Evolutionary conservation across 2,329 filamentous ascomycete genomes (phyloP).

Genomic region (Alternaria arbusti): DNA sequence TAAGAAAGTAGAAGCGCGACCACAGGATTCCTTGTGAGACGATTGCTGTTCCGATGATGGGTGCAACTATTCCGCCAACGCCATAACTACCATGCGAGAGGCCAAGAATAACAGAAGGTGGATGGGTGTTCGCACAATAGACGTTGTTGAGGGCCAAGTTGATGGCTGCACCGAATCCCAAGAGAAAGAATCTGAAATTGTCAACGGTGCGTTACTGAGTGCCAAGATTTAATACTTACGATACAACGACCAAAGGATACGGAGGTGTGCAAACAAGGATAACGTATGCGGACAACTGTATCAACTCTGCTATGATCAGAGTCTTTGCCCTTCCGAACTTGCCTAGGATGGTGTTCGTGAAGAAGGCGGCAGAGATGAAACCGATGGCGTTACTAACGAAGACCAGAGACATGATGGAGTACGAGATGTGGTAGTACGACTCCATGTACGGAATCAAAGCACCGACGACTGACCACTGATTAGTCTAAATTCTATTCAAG

Average conservation of each 20-base stretch:
- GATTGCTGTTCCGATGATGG: constrained; percentile 76
- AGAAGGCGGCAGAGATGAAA: constrained; percentile 74
- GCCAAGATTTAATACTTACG: constrained; percentile 34
- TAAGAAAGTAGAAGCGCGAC: constrained; percentile 76
- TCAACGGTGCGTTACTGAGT: constrained; percentile 12
- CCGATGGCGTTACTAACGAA: constrained; percentile 80
- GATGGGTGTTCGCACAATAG: constrained; percentile 61
- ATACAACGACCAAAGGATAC: constrained; percentile 69
- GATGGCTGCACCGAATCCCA: constrained; percentile 61
- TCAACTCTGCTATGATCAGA: constrained; percentile 63
- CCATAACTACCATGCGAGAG: constrained; percentile 69
- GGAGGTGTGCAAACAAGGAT: constrained; percentile 72
- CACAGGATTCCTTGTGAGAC: constrained; percentile 67
- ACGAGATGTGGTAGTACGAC: constrained; percentile 74
- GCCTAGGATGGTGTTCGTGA: constrained; percentile 68
- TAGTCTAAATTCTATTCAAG: constrained; percentile 1
- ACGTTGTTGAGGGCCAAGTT: constrained; percentile 64
- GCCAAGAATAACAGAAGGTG: constrained; percentile 62
- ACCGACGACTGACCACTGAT: constrained; percentile 61
- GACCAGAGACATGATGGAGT: constrained; percentile 79
- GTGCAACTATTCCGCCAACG: constrained; percentile 62
- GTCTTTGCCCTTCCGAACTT: constrained; percentile 70
- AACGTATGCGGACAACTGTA: constrained; percentile 68
- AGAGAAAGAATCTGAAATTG: constrained; percentile 66
- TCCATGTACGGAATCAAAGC: constrained; percentile 84